These are phyloP conservation scores for Hemileccinum impolitum DNA, from an alignment of 768 basidiomycete species.

Conservation along the genomic window DNA sequence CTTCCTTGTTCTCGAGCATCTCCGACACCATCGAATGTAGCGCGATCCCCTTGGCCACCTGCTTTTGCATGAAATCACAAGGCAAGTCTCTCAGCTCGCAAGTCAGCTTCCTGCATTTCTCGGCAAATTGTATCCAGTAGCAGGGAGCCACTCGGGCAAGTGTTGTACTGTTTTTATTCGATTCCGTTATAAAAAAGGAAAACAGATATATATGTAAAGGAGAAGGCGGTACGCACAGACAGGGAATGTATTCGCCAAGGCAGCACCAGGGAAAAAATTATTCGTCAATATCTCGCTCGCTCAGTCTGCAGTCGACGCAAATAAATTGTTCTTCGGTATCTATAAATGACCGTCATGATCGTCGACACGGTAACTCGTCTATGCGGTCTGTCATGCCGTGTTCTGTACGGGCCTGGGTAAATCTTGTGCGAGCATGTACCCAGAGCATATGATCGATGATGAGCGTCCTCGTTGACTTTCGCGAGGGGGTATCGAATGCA, in stretches of 20 bases:
- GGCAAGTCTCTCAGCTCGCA: slow-evolving; percentile 17
- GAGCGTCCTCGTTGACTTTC: slow-evolving; percentile 88
- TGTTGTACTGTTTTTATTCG: slow-evolving; percentile 17
- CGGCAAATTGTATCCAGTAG: slow-evolving; percentile 22
- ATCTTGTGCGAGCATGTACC: slow-evolving; percentile 78
- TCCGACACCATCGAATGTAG: slow-evolving; percentile 20
- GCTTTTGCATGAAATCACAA: slow-evolving; percentile 16
- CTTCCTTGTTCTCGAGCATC: slow-evolving; percentile 23
- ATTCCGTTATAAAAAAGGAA: not conserved
- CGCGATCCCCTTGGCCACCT: slow-evolving; percentile 17
- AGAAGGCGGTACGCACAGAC: slow-evolving; percentile 21
- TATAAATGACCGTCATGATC: slow-evolving; percentile 33
- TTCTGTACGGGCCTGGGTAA: slow-evolving; percentile 80
- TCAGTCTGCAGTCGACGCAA: slow-evolving; percentile 29
- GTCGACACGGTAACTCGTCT: slow-evolving; percentile 27
- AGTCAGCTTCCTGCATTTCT: slow-evolving; percentile 14
- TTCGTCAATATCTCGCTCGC: slow-evolving; percentile 30
- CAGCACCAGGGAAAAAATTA: slow-evolving; percentile 30
- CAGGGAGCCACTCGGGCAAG: slow-evolving; percentile 32
- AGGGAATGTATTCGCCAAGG: slow-evolving; percentile 31
- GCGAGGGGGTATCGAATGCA: slow-evolving; percentile 81
- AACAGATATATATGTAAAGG: no score
- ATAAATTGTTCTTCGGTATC: slow-evolving; percentile 31
- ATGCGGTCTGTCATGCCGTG: slow-evolving; percentile 79
- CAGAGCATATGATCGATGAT: slow-evolving; percentile 88